Conservation (phyloP, 2,329 filamentous ascomycete genomes). For the Aspergillus sclerotialis region DNA sequence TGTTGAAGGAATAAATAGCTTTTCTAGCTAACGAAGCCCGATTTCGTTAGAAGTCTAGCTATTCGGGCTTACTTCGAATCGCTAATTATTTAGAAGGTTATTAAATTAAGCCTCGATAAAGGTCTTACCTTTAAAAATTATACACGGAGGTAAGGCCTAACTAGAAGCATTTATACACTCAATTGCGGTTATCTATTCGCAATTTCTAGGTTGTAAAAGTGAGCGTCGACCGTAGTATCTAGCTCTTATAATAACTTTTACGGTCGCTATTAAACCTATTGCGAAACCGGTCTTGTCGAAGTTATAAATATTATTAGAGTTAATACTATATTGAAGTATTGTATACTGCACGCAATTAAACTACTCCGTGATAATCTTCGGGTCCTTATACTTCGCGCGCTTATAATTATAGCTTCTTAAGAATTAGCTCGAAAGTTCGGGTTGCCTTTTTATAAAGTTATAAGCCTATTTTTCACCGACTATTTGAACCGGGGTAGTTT, state of each 20-base stretch:
- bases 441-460: background rate
- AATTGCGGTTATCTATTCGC: constrained; percentile 5
- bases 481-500: background rate
- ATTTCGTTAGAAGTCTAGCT: constrained; percentile 29
- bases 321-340: background rate
- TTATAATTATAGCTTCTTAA: background rate
- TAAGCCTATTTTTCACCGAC: too few species aligned
- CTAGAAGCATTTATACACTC: constrained; percentile 2
- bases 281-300: too few species aligned
- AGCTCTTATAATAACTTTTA: too few species aligned
- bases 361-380: background rate
- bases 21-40: constrained; percentile 30
- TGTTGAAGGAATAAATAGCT: constrained; percentile 27
- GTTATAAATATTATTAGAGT: background rate
- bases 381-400: background rate
- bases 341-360: background rate
- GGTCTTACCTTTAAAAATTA: background rate
- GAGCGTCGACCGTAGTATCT: constrained; percentile 1
- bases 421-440: too few species aligned
- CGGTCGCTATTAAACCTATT: constrained; percentile 1
- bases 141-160: too few species aligned
- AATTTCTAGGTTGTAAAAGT: constrained; percentile 7
- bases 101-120: background rate
- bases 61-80: constrained; percentile 16
- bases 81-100: too few species aligned